Evolutionary conservation across 352 stramenopile genomes (phyloP), one percentile per base, ranked within the genome.

Genomic region (Pythium pyrilobum): DNA sequence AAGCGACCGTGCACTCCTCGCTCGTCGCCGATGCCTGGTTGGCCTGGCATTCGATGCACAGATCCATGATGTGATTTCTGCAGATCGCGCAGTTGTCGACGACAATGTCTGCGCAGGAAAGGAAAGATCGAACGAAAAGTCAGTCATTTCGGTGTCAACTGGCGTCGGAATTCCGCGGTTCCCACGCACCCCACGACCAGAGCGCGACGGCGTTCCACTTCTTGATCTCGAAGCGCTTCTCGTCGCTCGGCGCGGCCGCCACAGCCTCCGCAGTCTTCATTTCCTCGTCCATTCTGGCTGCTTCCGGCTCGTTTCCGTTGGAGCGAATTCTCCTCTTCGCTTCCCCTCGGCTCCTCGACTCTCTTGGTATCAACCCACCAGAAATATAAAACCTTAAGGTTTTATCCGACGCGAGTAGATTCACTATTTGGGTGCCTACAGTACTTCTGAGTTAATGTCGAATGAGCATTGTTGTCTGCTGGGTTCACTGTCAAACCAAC

Each of bases 141-240:
- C 20, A 41, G 29, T 41, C 28, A 13, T 25, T 51, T 25, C 13
- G 6, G 16, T 20, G 43, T 25, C 15, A 37, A 16, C 47, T 56
- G 29, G 49, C 44, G 9, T 25, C 52, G 42, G 18, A 31, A 34
- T 34, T 23, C 10, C 25, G 21, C 15, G 20, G 13, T n/a, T 13
- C 38, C 33, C 32, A 79, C 74, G 63, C 43, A 92, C 79, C 96
- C 96, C 97, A 99, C 10, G 88, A 98, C 97, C 97, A 99, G 74
- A 99, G 98, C 54, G 96, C 96, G 34, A 99, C 91, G 12, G 95
- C 92, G 74, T 98, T 98, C 96, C 96, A 98, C 74, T 99, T 99
- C 71, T 99, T 99, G 67, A 99, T 99, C 85, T 99, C 96, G 64
- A 99, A 99, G 56, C 96, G 85, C 69, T 92, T 92, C 61, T 89